Evolutionary conservation across 306 rosid genomes (phyloP), one percentile per base, ranked within the genome.

Genomic region (Inga leiocalycina): DNA sequence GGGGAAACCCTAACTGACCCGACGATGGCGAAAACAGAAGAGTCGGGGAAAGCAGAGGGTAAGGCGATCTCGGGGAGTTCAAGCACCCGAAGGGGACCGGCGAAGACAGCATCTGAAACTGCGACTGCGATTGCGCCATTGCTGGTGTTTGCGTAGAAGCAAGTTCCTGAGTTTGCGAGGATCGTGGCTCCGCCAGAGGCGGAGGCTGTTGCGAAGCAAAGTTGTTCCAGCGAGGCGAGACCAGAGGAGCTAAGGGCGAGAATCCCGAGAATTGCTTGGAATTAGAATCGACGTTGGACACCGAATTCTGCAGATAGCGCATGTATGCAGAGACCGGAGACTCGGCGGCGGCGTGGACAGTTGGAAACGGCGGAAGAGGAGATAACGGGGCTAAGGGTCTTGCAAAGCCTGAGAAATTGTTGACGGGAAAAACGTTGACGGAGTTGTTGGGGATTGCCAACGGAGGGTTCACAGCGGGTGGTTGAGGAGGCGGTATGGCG

Each of bases 271-370:
- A 88, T 14, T 89, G 96, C 49, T 89, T 91, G 70, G 88, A 78
- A 77, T 69, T 89, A 0, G 91, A 41, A 81, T 92, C 97, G 14
- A 65, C 79, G 79, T 59, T 20, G 76, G 89, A 48, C 64, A 82
- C 71, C 3, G 92, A 82, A 79, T 77, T 89, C 73, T 92, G 94
- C 43, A 90, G 89, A 88, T 84, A 93, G 13, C 98, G 90, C 95
- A 94, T 84, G 86, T 97, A 91, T 2, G 98, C 97, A 0, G 98
- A 92, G 66, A 97, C 90, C 0, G 99, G 99, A 0, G 99, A 97
- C 75, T 97, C 99, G 2, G 99, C 99, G 11, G 98, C 90, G 0
- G 86, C 97, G 83, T 91, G 98, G 37, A 97, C 97, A 0, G 97
- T 77, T 3, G 99, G 99, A 30, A 96, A 86, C 19, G 98, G 99